Conservation (phyloP, 495 filamentous ascomycete genomes). For the Stereocaulon alpinum region DNA sequence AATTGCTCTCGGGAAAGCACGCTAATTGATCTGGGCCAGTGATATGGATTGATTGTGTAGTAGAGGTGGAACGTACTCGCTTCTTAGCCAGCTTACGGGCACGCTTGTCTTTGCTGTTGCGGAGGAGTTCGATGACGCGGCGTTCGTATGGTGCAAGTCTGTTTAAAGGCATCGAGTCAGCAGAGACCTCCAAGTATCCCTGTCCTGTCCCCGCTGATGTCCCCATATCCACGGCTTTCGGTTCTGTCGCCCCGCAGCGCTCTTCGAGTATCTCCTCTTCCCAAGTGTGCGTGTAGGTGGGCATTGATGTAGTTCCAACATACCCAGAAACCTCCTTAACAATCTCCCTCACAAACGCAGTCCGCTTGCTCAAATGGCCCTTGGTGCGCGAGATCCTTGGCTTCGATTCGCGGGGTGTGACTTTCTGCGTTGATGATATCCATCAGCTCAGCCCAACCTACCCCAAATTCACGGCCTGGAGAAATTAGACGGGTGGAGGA, state of each 20-base stretch:
- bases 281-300: no score
- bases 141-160: conserved; percentile 95
- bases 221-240: no score
- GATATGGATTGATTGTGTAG: neutral
- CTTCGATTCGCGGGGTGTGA: conserved; percentile 75
- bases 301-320: no score
- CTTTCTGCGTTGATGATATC: conserved; percentile 53
- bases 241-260: no score
- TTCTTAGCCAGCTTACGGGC: conserved; percentile 99
- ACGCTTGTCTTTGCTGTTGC: conserved; percentile 99
- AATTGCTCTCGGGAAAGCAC: neutral
- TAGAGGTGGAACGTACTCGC: conserved; percentile 52
- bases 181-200: no score
- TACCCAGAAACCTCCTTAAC: conserved; percentile 92
- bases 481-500: conserved; percentile 13
- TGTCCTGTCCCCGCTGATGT: no score
- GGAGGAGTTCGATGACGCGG: conserved; percentile 94
- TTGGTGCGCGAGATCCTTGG: conserved; percentile 79
- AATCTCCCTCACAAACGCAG: conserved; percentile 85
- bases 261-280: no score
- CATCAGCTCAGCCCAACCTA: conserved; percentile 1
- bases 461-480: conserved; percentile 1
- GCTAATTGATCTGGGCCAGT: neutral
- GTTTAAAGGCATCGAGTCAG: no score
- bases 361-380: conserved; percentile 85